Percentiles rank a stretch among this genome's conserved stretches.
Evolutionary conservation across 164 flowering plant genomes (phyloP).

Genomic region (Buxus sempervirens): DNA sequence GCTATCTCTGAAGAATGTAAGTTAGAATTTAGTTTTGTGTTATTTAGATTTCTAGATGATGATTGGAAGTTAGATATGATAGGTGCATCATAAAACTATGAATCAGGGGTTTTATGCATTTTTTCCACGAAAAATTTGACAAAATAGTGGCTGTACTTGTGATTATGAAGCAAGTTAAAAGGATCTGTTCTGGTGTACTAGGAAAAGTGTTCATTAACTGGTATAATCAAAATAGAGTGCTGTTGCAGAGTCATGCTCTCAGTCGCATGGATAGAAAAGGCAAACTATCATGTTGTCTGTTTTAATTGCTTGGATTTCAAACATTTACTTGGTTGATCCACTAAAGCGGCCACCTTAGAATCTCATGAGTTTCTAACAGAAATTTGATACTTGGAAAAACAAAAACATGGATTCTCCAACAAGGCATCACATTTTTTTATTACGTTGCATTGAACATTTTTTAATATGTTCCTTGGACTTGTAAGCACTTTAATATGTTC

Average conservation of each 20-base stretch:
- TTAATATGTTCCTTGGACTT: too few relatives aligned
- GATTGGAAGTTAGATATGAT: not conserved
- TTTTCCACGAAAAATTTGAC: too few relatives aligned
- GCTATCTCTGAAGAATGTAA: slow-evolving; percentile 50
- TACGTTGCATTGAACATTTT: too few relatives aligned
- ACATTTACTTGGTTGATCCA: not conserved
- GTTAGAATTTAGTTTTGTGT: slow-evolving; percentile 20
- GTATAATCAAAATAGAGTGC: not conserved
- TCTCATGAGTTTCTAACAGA: not conserved
- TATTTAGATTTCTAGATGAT: not conserved
- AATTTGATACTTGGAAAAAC: not conserved
- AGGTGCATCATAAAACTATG: not conserved
- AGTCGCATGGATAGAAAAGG: not conserved
- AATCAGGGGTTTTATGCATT: too few relatives aligned
- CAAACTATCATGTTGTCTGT: not conserved
- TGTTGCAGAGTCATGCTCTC: not conserved
- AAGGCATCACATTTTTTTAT: not conserved
- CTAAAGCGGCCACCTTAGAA: not conserved
- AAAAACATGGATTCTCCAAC: not conserved
- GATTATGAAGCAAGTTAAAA: not conserved
- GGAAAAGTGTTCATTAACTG: not conserved
- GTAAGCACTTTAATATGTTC: too few relatives aligned
- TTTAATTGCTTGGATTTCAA: not conserved
- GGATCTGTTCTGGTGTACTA: not conserved
- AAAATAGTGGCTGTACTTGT: not conserved